These are phyloP conservation scores for Phytopythium ostracodes DNA, from an alignment of 352 stramenopile genomes.

Conservation along the genomic window DNA sequence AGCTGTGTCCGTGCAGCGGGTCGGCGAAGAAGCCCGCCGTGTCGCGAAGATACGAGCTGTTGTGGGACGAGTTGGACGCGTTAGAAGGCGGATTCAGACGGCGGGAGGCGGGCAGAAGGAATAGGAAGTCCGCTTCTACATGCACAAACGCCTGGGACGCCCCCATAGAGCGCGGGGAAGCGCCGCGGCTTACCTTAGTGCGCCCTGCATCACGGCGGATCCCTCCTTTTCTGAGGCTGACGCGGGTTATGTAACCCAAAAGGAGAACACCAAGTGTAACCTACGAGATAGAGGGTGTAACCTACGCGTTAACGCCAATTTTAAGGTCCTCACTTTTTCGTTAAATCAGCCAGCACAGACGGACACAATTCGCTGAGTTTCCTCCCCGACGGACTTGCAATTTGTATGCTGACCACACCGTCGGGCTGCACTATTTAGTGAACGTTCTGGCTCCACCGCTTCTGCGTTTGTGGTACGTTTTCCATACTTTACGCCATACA, in stretches of 20 bases:
- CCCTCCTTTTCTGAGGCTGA: background rate
- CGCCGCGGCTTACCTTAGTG: slow-evolving; percentile 24
- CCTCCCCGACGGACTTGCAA: too few relatives aligned
- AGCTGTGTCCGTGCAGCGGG: slow-evolving; percentile 59
- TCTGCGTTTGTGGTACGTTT: background rate
- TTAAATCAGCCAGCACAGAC: too few relatives aligned
- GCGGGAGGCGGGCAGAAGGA: background rate
- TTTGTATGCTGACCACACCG: too few relatives aligned
- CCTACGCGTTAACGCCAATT: background rate
- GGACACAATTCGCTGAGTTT: too few relatives aligned
- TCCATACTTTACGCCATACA: background rate
- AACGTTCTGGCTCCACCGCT: too few relatives aligned
- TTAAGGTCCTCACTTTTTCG: too few relatives aligned
- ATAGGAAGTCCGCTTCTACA: background rate
- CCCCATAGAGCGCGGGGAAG: background rate
- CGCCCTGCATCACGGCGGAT: slow-evolving; percentile 17
- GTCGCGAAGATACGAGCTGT: slow-evolving; percentile 39
- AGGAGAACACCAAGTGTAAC: background rate
- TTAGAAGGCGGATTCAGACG: background rate
- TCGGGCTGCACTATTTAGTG: too few relatives aligned
- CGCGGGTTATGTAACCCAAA: background rate
- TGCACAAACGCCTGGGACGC: background rate
- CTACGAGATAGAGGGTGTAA: background rate
- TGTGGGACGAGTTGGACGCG: background rate
- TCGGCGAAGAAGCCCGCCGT: slow-evolving; percentile 34